phyloP scores from a whole-genome alignment of 1,284 basidiomycete genomes.

The Ganoderma meredithae region DNA sequence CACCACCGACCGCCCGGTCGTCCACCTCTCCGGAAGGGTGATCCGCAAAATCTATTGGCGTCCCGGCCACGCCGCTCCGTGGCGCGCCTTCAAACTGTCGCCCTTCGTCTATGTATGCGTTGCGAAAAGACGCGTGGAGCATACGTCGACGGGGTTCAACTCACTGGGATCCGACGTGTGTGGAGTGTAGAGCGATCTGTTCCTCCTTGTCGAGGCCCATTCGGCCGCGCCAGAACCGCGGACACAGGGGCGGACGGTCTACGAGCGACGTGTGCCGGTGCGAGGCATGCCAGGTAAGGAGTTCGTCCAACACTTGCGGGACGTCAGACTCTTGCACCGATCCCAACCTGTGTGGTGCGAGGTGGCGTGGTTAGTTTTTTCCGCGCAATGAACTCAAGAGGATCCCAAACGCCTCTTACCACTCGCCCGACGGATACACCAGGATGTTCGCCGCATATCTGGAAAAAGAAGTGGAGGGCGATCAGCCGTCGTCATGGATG shows the following conservation, averaged over 20 bases:
- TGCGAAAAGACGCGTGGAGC: not conserved
- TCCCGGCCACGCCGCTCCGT: conserved; percentile 1
- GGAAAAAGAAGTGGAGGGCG: not conserved
- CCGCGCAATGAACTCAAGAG: not conserved
- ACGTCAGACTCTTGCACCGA: conserved; percentile 64
- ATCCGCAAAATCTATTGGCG: not conserved
- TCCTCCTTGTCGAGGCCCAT: conserved; percentile 74
- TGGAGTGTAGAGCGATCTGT: conserved; percentile 52
- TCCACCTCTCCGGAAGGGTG: not conserved
- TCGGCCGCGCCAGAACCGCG: conserved; percentile 74
- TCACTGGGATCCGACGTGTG: not conserved
- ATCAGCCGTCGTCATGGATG: conserved; percentile 16
- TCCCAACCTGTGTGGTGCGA: conserved; percentile 57
- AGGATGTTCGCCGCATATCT: conserved; percentile 85
- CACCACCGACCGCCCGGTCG: not conserved
- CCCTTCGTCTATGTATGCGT: not conserved
- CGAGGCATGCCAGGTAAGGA: conserved; percentile 47
- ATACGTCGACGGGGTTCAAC: not conserved
- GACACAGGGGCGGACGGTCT: conserved; percentile 47
- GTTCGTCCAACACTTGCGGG: conserved; percentile 57
- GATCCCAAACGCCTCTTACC: conserved; percentile 48
- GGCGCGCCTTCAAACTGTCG: not conserved
- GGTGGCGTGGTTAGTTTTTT: not conserved
- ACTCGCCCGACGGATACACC: conserved; percentile 80
- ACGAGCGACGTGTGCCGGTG: not conserved